Conservation (phyloP, 495 filamentous ascomycete genomes). For the Poronia punctata region DNA sequence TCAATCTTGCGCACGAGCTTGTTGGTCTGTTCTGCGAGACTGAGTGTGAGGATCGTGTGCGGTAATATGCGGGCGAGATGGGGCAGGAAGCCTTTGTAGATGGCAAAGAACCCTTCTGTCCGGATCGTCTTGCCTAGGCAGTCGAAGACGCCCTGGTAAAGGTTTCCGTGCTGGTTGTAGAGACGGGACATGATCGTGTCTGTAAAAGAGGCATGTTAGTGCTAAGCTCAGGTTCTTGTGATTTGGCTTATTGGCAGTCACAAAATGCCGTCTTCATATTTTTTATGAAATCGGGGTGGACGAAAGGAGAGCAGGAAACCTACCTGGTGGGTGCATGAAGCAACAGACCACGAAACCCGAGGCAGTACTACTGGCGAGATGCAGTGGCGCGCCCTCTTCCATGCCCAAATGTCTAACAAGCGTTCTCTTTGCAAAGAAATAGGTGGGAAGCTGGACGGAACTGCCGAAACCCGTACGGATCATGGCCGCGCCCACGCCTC, state of each 20-base stretch:
- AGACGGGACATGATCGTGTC: conserved; percentile 98
- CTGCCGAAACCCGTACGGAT: conserved; percentile 92
- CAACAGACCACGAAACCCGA: conserved; percentile 96
- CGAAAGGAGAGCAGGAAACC: conserved; percentile 13
- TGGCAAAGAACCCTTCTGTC: conserved; percentile 85
- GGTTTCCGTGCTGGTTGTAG: conserved; percentile 97
- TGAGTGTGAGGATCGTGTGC: conserved; percentile 90
- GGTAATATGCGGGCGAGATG: conserved; percentile 91
- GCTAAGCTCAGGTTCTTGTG: too few species aligned
- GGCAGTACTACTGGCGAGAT: conserved; percentile 79
- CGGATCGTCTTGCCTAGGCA: conserved; percentile 84
- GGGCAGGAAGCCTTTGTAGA: conserved; percentile 97
- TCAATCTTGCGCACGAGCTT: conserved; percentile 79
- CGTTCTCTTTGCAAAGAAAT: conserved; percentile 93
- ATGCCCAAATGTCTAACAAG: conserved; percentile 74
- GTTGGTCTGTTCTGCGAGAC: conserved; percentile 93
- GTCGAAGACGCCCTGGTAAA: conserved; percentile 88
- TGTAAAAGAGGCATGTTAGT: conserved; percentile 23
- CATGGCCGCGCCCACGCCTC: conserved; percentile 92
- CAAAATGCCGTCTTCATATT: too few species aligned
- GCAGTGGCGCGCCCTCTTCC: conserved; percentile 83
- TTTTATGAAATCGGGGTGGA: neutral
- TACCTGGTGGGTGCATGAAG: conserved; percentile 96
- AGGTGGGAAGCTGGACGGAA: conserved; percentile 92
- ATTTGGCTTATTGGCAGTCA: too few species aligned